phyloP scores from a whole-genome alignment of 495 filamentous ascomycete genomes.

The Gamarada debralockiae region DNA sequence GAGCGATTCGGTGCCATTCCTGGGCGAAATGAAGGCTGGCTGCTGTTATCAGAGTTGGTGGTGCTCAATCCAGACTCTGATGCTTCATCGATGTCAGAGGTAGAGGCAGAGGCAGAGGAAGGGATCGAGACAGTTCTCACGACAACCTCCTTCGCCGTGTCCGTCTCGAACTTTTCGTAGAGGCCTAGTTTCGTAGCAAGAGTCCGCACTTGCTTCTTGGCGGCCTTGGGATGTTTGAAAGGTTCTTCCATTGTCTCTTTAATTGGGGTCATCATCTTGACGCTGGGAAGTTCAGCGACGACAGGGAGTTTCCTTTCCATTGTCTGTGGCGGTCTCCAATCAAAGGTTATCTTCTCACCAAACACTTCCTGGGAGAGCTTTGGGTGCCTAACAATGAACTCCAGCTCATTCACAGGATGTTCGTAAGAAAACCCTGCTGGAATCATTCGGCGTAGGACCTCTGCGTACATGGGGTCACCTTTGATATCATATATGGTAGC shows the following conservation, averaged over 20 bases:
- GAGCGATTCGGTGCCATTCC: too few species aligned
- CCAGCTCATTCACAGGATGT: too few species aligned
- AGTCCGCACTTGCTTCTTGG: not conserved
- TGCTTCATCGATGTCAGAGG: not conserved
- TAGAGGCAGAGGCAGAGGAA: not conserved
- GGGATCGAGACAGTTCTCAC: not conserved
- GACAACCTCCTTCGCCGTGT: not conserved
- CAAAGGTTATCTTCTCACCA: not conserved
- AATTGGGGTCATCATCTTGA: not conserved
- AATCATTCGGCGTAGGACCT: too few species aligned
- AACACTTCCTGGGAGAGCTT: too few species aligned
- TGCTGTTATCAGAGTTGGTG: not conserved
- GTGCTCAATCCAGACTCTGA: not conserved
- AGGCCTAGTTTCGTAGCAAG: not conserved
- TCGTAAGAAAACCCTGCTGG: too few species aligned
- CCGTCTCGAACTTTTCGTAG: not conserved
- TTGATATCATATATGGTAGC: too few species aligned
- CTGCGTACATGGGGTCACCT: too few species aligned
- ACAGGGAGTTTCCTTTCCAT: not conserved
- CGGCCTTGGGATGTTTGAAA: not conserved
- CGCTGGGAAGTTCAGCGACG: not conserved
- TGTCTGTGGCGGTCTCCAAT: constrained; percentile 1
- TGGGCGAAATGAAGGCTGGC: too few species aligned
- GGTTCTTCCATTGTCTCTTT: not conserved
- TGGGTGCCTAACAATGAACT: too few species aligned